Evolutionary conservation across 129 eudicot genomes (phyloP).

Genomic region (Escallonia herrerae): DNA sequence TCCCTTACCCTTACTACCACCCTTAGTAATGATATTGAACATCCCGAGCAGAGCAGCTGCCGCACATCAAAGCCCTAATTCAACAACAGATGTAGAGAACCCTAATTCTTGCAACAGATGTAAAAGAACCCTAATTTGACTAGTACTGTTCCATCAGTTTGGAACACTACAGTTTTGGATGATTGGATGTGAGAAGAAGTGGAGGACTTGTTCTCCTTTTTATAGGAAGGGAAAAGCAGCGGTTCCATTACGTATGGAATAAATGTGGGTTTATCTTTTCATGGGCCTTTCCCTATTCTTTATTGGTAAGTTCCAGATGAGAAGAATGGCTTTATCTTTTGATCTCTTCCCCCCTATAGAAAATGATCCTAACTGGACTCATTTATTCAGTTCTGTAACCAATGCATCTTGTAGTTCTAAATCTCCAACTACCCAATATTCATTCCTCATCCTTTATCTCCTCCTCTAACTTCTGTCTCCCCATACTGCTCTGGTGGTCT

Average conservation of each 20-base stretch:
- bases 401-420: conserved; percentile 47
- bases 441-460: not conserved
- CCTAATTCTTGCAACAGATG: too few relatives aligned
- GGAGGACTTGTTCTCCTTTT: conserved; percentile 25
- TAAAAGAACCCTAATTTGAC: not conserved
- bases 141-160: conserved; percentile 30
- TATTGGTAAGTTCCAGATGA: not conserved
- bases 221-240: conserved; percentile 38
- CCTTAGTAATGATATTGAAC: too few relatives aligned
- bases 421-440: conserved; percentile 18
- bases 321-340: conserved; percentile 2
- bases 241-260: conserved; percentile 43
- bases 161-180: conserved; percentile 15
- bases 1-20: conserved; percentile 31
- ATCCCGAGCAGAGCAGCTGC: not conserved
- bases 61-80: conserved; percentile 14
- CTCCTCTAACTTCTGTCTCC: too few relatives aligned
- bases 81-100: not conserved
- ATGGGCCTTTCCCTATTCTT: conserved; percentile 16
- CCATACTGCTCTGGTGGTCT: too few relatives aligned
- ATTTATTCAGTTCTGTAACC: conserved; percentile 27
- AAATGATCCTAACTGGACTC: conserved; percentile 18
- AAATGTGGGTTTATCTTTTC: conserved; percentile 42
- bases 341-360: conserved; percentile 8
- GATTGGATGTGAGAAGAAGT: conserved; percentile 25